Evolutionary conservation across 2,329 filamentous ascomycete genomes (phyloP), one percentile per base, ranked within the genome.

Genomic region (Aspergillus sp.): DNA sequence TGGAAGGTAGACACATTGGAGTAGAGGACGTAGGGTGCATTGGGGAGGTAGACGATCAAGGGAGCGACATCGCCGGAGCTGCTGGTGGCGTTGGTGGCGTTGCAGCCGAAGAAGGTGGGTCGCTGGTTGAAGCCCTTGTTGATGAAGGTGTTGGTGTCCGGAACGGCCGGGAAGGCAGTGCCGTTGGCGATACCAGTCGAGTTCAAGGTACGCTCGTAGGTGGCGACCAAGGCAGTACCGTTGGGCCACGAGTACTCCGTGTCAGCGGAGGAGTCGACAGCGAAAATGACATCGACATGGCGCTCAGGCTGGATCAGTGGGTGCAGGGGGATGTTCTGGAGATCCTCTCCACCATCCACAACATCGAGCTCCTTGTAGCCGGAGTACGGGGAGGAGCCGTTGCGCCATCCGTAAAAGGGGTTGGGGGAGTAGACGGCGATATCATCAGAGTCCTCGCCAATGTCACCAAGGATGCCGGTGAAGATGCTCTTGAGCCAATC

Each of bases 21-120:
- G 56, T 76, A 71, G 61, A 79, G 80, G 45, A 84, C 78, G 69
- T 93, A 94, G 2, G 89, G 90, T n/a, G 84, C 77, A 62, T 91
- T 93, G 49, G 91, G 88, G 43, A 97, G 68, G 72, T 96, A 97
- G 50, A 95, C 86, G 51, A 95, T 73, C 1, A 95, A 71, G 0
- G 90, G 89, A 1, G 62, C 51, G 4, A 70, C 59, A 5, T 66
- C 65, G 37, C 15, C 19, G 19, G 17, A 12, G 10, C 37, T 20
- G 0, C 37, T 20, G 0, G 81, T 82, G 41, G 79, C 74, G 65
- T 88, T 87, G 35, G 70, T 71, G 19, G 73, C 72, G 60, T 87
- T 70, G 66, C 87, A 91, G 23, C 87, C 87, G 62, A 91, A 91
- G 72, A 90, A 90, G 0, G 84, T 84, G 0, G 87, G 86, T 1